Evolutionary conservation across 305 asterid genomes (phyloP), one percentile per base, ranked within the genome.

Genomic region (Fraxinus dipetala): DNA sequence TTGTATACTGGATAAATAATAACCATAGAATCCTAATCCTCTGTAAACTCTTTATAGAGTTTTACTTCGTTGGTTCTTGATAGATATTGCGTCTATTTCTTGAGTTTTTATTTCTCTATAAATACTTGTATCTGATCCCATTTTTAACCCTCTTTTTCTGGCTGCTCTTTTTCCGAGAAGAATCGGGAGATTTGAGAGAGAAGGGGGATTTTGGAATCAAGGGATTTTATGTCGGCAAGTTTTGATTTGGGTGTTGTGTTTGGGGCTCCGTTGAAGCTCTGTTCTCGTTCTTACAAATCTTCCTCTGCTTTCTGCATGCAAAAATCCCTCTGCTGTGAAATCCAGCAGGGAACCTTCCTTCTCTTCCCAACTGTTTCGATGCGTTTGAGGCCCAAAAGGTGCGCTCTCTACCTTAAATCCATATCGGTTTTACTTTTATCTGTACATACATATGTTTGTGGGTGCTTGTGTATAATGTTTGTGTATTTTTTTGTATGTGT

Each of bases 351-450:
- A 86, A 24, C 4, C 83, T 79, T 77, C 84, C 80, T 84, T 82
- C 80, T 83, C 90, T 82, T 81, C 84, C 89, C 93, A 51, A 83
- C 94, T 81, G 95, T 85, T 91, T 93, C 98, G 93, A 95, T 95
- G 99, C 99, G 98, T 95, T 95, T 95, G 99, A 95, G 99, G 98
- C 97, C 97, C 90, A 93, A 85, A 91, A 89, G 99, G 99, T 95
- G 85, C 20, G 0, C 51, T 34, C 26, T 2, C 5, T 5, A 0
- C 10, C 84, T 83, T 72, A 83, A 88, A 80, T 85, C 89, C 87
- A 73, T 0, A 20, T 72, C 78, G 73, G 76, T 65, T 26, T 81
- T 76, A 36, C 22, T 32, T 14, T 10, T 14, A 3, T 6, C 67
- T 5, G 31, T 61, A 2, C 31, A 9, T 61, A 20, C 72, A 61